Percentiles rank a stretch among this genome's conserved stretches.
Evolutionary conservation across 768 basidiomycete species (phyloP).

Genomic region (Tricholomella constricta): DNA sequence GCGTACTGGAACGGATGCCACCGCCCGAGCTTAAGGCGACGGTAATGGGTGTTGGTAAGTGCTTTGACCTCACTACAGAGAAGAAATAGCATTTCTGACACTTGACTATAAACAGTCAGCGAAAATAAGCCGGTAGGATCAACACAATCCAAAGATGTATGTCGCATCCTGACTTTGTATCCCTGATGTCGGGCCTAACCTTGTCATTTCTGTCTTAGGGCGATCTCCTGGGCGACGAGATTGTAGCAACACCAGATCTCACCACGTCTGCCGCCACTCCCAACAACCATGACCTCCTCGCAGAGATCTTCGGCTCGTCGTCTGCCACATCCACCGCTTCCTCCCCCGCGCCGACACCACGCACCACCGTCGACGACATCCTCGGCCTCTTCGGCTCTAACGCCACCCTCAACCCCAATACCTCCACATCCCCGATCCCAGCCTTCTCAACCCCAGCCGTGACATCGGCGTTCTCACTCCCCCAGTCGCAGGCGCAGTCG

Average conservation of each 20-base stretch:
- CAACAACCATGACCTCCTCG: conserved; percentile 84
- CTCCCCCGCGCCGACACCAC: conserved; percentile 47
- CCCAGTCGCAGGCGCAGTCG: conserved; percentile 43
- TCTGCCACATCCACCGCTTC: conserved; percentile 40
- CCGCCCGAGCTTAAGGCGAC: conserved; percentile 97
- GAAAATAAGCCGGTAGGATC: conserved; percentile 97
- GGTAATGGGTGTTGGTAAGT: conserved; percentile 87
- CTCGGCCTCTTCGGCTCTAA: conserved; percentile 78
- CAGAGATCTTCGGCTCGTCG: conserved; percentile 83
- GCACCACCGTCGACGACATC: conserved; percentile 83
- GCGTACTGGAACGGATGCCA: conserved; percentile 98
- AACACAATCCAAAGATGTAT: conserved; percentile 74
- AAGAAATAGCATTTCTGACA: conserved; percentile 9
- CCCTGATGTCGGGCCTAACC: not conserved
- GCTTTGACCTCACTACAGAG: not conserved
- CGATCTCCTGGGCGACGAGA: conserved; percentile 86
- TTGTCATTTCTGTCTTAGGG: conserved; percentile 35
- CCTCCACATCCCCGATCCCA: conserved; percentile 19
- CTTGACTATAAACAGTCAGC: conserved; percentile 58
- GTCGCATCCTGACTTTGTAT: conserved; percentile 19
- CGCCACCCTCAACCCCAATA: conserved; percentile 21
- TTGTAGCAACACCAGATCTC: conserved; percentile 40
- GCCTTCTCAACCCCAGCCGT: conserved; percentile 15
- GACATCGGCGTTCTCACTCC: conserved; percentile 39
- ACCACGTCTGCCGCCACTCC: conserved; percentile 46